Base-by-base conservation (phyloP, 768 basidiomycete genomes). In the Gymnopilus junonius region DNA sequence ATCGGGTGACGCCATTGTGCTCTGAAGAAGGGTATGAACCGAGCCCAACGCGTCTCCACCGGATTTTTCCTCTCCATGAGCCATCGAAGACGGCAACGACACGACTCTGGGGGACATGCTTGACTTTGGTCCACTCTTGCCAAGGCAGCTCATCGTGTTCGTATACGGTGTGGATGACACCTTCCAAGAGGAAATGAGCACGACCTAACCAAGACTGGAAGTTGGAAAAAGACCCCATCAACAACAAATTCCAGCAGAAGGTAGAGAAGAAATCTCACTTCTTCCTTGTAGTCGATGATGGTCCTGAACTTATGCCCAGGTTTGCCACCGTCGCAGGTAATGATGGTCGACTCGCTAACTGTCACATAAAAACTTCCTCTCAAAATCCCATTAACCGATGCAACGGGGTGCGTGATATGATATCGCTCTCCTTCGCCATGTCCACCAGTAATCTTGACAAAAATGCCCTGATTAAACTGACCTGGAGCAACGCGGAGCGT, bases 211-310 rank as follows among this genome's bases (percentile, higher is more conserved):
- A 98, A 2, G 92, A 92, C 93, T 85, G 63, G 27, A 45, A 51
- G 12, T n/a, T n/a, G n/a, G n/a, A n/a, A n/a, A n/a, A n/a, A n/a
- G n/a, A n/a, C 15, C 3, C 31, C 46, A 60, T 55, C 43, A 45
- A 14, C 58, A 59, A 57, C 29, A 29, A 25, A 23, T 11, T 57
- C 3, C 5, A 25, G 2, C 6, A 23, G 10, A 15, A n/a, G 15
- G 42, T n/a, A 15, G 39, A 27, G 54, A 15, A 58, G 43, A 58
- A 61, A 8, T 61, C 69, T n/a, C 62, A 93, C 93, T 87, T 99
- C 96, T 73, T 99, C 97, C 77, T 95, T 95, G 79, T 97, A 99
- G 70, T 96, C 94, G 61, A 97, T 86, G 67, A 99, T 83, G 3
- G 94, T 83, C 63, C 96, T 83, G 69, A 92, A 87, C 71, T 84